Conservation (phyloP, 1,139 yeast species). For the Suhomyces guaymorum region DNA sequence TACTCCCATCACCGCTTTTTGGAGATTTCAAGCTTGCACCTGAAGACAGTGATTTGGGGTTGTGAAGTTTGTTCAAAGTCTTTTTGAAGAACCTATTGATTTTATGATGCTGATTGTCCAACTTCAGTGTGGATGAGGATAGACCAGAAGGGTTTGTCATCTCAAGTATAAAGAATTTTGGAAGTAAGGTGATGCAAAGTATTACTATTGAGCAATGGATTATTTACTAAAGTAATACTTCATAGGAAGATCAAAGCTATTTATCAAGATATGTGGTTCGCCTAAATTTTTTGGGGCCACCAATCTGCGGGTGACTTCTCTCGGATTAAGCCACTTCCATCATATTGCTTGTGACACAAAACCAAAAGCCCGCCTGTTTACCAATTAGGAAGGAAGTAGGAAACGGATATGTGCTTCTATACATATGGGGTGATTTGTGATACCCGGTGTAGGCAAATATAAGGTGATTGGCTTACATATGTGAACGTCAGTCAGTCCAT, state of each 20-base stretch:
- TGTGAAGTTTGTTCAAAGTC: slow-evolving; percentile 15
- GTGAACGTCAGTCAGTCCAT: too few species aligned
- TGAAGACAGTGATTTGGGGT: slow-evolving; percentile 2
- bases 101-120: slow-evolving; percentile 10
- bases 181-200: too few species aligned
- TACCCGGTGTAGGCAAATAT: too few species aligned
- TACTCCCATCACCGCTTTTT: not conserved
- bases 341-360: slow-evolving; percentile 8
- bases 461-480: too few species aligned
- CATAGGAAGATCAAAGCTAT: too few species aligned
- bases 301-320: slow-evolving; percentile 9
- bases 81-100: slow-evolving; percentile 18
- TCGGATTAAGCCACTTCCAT: slow-evolving; percentile 9
- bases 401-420: slow-evolving; percentile 12
- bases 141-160: not conserved
- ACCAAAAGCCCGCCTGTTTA: slow-evolving; percentile 2
- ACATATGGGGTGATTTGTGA: slow-evolving; percentile 6
- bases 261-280: too few species aligned
- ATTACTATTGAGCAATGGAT: too few species aligned
- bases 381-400: slow-evolving; percentile 9
- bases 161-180: too few species aligned
- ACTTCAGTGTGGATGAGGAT: not conserved
- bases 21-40: not conserved
- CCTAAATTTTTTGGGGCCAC: slow-evolving; percentile 3
- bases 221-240: too few species aligned